Percentiles rank a stretch among this genome's conserved stretches.
Conservation (phyloP, 306 rosid species). For the Rosa rugosa region DNA sequence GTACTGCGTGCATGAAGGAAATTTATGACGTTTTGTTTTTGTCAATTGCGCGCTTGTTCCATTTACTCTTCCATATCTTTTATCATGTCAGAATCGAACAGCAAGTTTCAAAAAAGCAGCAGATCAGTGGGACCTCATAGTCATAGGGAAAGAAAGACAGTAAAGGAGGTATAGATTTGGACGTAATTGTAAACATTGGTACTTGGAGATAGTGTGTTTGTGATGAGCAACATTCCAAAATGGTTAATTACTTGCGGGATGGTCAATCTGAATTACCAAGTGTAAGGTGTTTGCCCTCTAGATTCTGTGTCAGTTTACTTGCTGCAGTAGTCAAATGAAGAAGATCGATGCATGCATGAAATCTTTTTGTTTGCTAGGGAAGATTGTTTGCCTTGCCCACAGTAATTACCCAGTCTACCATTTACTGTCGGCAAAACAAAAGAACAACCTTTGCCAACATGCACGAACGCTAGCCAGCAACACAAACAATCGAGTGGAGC, state of each 20-base stretch:
- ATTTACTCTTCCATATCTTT: slow-evolving; percentile 6
- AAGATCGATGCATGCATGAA: background rate
- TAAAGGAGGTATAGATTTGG: background rate
- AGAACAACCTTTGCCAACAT: background rate
- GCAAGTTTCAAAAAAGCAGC: slow-evolving; percentile 5
- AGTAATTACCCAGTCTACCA: background rate
- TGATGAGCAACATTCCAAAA: slow-evolving; percentile 16
- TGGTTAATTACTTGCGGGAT: background rate
- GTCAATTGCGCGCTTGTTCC: slow-evolving; percentile 17
- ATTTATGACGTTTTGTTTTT: background rate
- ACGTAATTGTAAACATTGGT: background rate
- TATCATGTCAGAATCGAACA: slow-evolving; percentile 14
- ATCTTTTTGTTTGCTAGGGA: background rate
- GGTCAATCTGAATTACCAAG: slow-evolving; percentile 13
- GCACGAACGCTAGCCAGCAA: background rate
- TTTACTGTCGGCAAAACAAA: background rate
- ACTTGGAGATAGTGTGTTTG: slow-evolving; percentile 17
- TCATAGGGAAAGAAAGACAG: background rate
- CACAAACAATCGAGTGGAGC: background rate
- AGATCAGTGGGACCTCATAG: background rate
- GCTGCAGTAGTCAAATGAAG: background rate
- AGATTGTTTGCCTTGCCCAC: background rate
- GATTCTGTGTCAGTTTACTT: slow-evolving; percentile 19
- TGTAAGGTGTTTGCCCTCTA: slow-evolving; percentile 16
- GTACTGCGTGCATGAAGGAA: background rate